Conservation (phyloP, 257 asterid species). For the Paulownia fortunei region DNA sequence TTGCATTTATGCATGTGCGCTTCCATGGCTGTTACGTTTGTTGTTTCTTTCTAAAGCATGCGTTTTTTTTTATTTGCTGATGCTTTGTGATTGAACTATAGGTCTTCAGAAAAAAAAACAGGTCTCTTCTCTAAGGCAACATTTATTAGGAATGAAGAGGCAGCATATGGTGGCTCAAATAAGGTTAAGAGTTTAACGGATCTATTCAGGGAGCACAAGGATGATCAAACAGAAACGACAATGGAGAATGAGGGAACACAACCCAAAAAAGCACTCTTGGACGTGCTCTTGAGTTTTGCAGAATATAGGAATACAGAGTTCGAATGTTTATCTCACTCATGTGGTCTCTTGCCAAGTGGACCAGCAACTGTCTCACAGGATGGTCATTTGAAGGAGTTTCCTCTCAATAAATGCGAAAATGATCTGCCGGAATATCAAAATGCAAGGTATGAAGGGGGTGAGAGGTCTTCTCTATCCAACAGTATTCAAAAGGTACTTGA, state of each 20-base stretch:
- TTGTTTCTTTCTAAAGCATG: background rate
- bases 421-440: constrained; percentile 16
- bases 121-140: constrained; percentile 36
- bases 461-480: constrained; percentile 20
- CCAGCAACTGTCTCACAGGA: constrained; percentile 22
- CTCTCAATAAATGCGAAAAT: constrained; percentile 7
- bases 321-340: constrained; percentile 13
- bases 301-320: constrained; percentile 14
- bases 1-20: constrained; percentile 7
- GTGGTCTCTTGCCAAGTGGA: constrained; percentile 19
- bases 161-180: constrained; percentile 21
- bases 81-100: constrained; percentile 27
- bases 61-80: background rate
- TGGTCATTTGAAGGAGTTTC: constrained; percentile 9
- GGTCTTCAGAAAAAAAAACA: constrained; percentile 38
- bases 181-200: constrained; percentile 24
- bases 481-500: constrained; percentile 9
- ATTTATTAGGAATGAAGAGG: constrained; percentile 35
- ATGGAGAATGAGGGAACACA: constrained; percentile 28
- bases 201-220: constrained; percentile 11
- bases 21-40: constrained; percentile 23
- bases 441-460: constrained; percentile 10
- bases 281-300: constrained; percentile 3
- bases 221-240: constrained; percentile 21
- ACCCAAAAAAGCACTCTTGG: constrained; percentile 21